Conservation (phyloP, 2,329 filamentous ascomycete genomes). For the Cladosporium austrohemisphaericum region DNA sequence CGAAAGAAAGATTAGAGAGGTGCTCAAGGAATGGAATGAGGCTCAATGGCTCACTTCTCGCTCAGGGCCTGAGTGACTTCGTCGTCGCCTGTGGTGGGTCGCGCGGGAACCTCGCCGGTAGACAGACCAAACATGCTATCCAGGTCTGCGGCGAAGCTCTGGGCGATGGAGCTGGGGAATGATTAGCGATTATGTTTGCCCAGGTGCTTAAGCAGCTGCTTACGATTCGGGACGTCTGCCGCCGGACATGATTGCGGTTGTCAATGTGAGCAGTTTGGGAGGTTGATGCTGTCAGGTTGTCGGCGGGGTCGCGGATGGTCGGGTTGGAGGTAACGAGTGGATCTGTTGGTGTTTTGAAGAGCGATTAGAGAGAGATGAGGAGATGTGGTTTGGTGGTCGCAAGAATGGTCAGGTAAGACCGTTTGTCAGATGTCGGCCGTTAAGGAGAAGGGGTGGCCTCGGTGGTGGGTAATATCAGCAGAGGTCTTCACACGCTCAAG, state of each 20-base stretch:
- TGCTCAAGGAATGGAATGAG: not conserved
- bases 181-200: not conserved
- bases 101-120: slow-evolving; percentile 38
- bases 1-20: not conserved
- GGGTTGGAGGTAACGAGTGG: not conserved
- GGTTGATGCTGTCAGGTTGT: not conserved
- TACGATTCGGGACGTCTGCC: slow-evolving; percentile 11
- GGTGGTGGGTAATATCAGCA: slow-evolving; percentile 9
- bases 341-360: not conserved
- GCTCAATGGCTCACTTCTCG: slow-evolving; percentile 64
- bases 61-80: slow-evolving; percentile 71
- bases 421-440: slow-evolving; percentile 9
- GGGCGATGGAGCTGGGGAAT: slow-evolving; percentile 70
- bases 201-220: not conserved
- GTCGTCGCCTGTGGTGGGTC: slow-evolving; percentile 60
- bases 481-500: slow-evolving; percentile 5
- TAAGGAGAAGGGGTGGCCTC: slow-evolving; percentile 14
- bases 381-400: not conserved
- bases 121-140: slow-evolving; percentile 89
- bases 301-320: not conserved
- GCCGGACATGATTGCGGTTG: slow-evolving; percentile 8
- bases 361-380: not conserved
- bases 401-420: slow-evolving; percentile 1
- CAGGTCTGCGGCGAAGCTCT: slow-evolving; percentile 79
- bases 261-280: not conserved